Evolutionary conservation across 805 yeast genomes (phyloP), one percentile per base, ranked within the genome.

Genomic region (Cyberlindnera sargentensis): DNA sequence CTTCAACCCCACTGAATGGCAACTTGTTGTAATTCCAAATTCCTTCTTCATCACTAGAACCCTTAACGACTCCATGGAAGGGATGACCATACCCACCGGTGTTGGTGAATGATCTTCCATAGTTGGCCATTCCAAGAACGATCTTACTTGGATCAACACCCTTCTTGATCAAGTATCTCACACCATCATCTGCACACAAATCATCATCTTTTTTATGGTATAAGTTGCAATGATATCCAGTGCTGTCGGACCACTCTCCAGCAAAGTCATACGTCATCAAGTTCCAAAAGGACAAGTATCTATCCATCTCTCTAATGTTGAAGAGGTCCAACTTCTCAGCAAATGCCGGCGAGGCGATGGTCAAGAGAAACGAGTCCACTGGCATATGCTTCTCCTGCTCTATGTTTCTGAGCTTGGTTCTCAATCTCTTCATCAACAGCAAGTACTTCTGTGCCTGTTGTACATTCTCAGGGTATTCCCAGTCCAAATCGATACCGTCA

Each of bases 401-500:
- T 8, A 71, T 48, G 8, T 46, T 34, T 44, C 68, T 63, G 43
- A 84, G 57, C 30, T 56, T 67, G 1, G 11, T 36, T 35, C 78
- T 67, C 26, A 80, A 51, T 11, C 43, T 47, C 36, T 53, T 51
- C 20, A 83, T 60, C 34, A 87, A 48, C 4, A 57, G 53, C 1
- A 73, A 65, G 47, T 78, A 71, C 33, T 61, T 56, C 0, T 52
- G 38, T 1, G 78, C 77, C 47, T 84, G 80, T 3, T 40, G 27
- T 1, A 58, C 55, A 35, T 60, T 68, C 6, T 62, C 58, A 0
- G 96, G 96, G 55, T 80, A 91, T 62, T 91, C 99, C 96, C 96
- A 91, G 64, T 91, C 99, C 28, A 91, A 65, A 61, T 93, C 98
- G 37, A 91, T 66, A 0, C 99, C 98, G 60, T 93, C 97, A 56